Percentiles rank a stretch among this genome's conserved stretches.
These are phyloP conservation scores for Parastagonospora avenae DNA, from an alignment of 2,329 filamentous ascomycete genomes.

Conservation along the genomic window DNA sequence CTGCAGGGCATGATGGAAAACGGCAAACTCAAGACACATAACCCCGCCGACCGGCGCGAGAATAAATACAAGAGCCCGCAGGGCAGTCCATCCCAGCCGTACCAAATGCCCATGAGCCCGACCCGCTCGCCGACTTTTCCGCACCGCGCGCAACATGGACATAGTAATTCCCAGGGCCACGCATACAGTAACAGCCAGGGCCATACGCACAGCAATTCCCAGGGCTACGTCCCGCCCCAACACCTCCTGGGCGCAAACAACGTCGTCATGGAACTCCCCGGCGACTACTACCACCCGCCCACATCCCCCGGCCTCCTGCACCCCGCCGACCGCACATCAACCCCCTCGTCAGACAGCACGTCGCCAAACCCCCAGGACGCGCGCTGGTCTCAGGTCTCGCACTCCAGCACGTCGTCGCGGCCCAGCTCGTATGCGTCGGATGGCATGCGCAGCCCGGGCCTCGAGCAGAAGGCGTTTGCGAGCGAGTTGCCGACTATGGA, in stretches of 20 bases:
- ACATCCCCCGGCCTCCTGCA: constrained; percentile 32
- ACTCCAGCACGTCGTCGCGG: constrained; percentile 35
- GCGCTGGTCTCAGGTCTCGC: constrained; percentile 40
- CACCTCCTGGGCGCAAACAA: constrained; percentile 34
- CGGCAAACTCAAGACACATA: constrained; percentile 65
- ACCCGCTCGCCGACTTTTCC: constrained; percentile 26
- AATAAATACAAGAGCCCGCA: constrained; percentile 20
- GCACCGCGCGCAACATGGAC: neutral
- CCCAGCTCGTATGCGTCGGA: constrained; percentile 46
- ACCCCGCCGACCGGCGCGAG: constrained; percentile 49
- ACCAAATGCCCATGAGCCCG: constrained; percentile 37
- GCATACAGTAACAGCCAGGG: constrained; percentile 12
- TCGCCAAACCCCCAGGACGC: constrained; percentile 36
- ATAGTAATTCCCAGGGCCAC: neutral
- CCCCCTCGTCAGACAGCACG: constrained; percentile 18
- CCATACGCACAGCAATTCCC: constrained; percentile 12
- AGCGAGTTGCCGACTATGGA: constrained; percentile 43
- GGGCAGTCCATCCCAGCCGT: constrained; percentile 28
- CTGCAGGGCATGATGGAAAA: constrained; percentile 71
- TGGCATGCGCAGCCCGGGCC: constrained; percentile 39
- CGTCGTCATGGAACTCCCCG: constrained; percentile 50
- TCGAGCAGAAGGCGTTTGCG: constrained; percentile 42
- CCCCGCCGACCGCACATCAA: constrained; percentile 30
- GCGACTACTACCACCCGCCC: constrained; percentile 48
- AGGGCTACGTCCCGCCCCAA: constrained; percentile 21